Evolutionary conservation across 75 land plant species (phyloP), one percentile per base, ranked within the genome.

Genomic region (Gnetum montanum): DNA sequence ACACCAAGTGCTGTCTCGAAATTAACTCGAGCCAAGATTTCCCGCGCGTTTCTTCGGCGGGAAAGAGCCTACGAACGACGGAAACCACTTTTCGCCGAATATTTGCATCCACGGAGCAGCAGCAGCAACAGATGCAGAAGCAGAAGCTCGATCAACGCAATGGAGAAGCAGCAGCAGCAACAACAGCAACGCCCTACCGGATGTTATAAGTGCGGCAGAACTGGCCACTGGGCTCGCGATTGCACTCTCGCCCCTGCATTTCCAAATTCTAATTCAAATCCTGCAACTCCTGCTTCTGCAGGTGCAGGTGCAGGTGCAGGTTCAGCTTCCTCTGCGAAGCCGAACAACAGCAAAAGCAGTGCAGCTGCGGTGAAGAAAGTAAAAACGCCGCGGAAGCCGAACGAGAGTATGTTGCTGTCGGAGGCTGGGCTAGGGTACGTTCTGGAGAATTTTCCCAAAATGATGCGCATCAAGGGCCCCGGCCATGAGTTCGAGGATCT

Each of bases 201-300:
- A 0, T 93, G 98, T 65, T 88, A 69, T 86, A 88, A 89, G 57
- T 93, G 98, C 57, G 96, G 98, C 23, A 64, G 84, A n/a, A 67
- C 90, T 6, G 95, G 86, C 4, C 98, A 93, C 67, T 93, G 98
- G 98, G 81, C 98, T 4, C 72, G 90, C 6, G 98, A 93, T 69
- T 93, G 98, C 64, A 77, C 83, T 23, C 69, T 80, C 31, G 46
- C 76, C 28, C 28, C 81, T 12, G 30, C 62, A 43, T 23, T 6
- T 20, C 38, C 67, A 3, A 70, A 11, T 20, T 30, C 62, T 53
- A 31, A 6, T 20, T 49, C 67, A 3, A 70, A 11, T 20, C 57
- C 8, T 33, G 22, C 35, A 45, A 59, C 56, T n/a, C 30, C 31
- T 26, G 24, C 62, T 31, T 44, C 59, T 8, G 30, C 63, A 37